Conservation (phyloP, 1,139 yeast genomes). For the Kodamaea sp. region DNA sequence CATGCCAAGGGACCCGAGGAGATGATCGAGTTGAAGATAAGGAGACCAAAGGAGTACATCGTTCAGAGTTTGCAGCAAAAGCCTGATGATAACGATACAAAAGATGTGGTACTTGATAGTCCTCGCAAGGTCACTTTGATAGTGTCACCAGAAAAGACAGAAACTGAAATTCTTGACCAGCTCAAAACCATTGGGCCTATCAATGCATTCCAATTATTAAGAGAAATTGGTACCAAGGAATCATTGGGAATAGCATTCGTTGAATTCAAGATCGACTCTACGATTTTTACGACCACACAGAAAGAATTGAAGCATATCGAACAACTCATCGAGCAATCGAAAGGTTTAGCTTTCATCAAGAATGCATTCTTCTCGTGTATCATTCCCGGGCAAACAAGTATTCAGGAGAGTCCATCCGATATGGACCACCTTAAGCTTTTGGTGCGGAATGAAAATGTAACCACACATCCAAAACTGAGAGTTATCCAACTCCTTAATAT, state of each 20-base stretch:
- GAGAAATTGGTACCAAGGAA: constrained; percentile 40
- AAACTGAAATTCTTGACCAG: constrained; percentile 27
- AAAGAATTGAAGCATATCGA: constrained; percentile 19
- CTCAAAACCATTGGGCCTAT: constrained; percentile 26
- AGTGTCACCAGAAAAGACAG: constrained; percentile 27
- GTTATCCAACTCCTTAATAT: constrained; percentile 69
- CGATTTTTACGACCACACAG: constrained; percentile 6
- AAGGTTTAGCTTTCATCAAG: constrained; percentile 19
- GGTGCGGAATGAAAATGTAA: constrained; percentile 37
- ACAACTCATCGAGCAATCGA: constrained; percentile 17
- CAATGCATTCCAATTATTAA: constrained; percentile 31
- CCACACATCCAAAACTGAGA: constrained; percentile 45
- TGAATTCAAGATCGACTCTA: constrained; percentile 29
- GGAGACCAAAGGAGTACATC: constrained; percentile 67
- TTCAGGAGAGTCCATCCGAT: constrained; percentile 40
- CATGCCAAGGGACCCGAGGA: constrained; percentile 14
- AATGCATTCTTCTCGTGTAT: constrained; percentile 38
- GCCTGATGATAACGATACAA: constrained; percentile 18
- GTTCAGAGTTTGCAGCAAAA: constrained; percentile 28
- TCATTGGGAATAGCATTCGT: constrained; percentile 44
- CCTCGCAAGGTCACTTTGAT: constrained; percentile 37
- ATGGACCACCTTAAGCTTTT: constrained; percentile 31
- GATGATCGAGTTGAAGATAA: constrained; percentile 28
- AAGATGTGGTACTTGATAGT: constrained; percentile 31
- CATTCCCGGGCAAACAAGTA: constrained; percentile 28